Conservation (phyloP, 2,329 filamentous ascomycete species). For the Pyrenophora tritici-repentis region DNA sequence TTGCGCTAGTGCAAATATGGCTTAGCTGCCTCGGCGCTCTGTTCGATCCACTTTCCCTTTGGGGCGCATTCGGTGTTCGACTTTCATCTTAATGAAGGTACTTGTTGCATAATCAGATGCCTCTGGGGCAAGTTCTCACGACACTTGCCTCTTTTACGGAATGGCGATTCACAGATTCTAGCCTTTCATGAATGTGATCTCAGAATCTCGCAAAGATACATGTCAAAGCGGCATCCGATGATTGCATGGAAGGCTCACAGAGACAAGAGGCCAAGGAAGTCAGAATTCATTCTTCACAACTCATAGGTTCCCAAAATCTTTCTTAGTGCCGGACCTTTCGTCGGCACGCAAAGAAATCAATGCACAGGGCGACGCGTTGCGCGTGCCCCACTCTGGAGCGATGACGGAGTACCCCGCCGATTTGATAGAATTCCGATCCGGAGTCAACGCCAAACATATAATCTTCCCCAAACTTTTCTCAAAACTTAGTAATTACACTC, state of each 20-base stretch:
- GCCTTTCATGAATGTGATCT: no score
- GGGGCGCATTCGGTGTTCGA: conserved; percentile 8
- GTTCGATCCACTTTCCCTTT: conserved; percentile 23
- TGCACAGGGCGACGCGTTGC: conserved; percentile 3
- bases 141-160: no score
- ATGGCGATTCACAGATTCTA: no score
- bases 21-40: conserved; percentile 7
- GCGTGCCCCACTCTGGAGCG: conserved; percentile 29
- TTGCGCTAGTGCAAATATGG: conserved; percentile 1
- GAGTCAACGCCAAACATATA: conserved; percentile 37
- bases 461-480: conserved; percentile 21
- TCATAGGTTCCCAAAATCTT: not conserved
- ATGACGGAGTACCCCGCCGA: conserved; percentile 42
- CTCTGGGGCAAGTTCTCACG: no score
- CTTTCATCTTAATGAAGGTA: not conserved
- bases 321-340: not conserved
- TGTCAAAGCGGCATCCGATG: no score
- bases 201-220: no score
- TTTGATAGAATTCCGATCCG: conserved; percentile 38
- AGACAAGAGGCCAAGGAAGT: no score
- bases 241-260: no score
- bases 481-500: conserved; percentile 9
- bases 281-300: no score
- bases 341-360: conserved; percentile 1
- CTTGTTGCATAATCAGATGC: no score